Evolutionary conservation across 345 rosid genomes (phyloP).

Genomic region (Citrus trifoliata): DNA sequence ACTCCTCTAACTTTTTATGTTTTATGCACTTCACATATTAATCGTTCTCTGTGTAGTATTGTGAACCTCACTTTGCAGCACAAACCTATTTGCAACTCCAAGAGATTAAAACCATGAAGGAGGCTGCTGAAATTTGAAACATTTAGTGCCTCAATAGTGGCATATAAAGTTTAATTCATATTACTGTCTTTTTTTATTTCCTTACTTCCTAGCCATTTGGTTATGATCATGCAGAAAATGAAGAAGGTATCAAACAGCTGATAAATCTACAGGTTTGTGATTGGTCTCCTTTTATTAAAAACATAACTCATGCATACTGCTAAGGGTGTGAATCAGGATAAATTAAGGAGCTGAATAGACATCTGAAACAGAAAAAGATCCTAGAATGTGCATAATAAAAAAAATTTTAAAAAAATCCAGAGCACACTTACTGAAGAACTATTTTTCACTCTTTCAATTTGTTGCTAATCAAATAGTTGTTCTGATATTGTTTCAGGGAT

Average conservation of each 20-base stretch:
- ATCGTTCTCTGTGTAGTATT: too few relatives aligned
- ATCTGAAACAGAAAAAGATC: not conserved
- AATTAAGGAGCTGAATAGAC: not conserved
- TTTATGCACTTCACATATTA: too few relatives aligned
- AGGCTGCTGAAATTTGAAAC: not conserved
- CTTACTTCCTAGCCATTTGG: not conserved
- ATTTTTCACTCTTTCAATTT: too few relatives aligned
- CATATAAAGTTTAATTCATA: not conserved
- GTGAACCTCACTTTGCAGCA: too few relatives aligned
- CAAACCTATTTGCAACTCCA: too few relatives aligned
- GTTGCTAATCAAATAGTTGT: too few relatives aligned
- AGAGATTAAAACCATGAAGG: not conserved
- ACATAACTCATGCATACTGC: not conserved
- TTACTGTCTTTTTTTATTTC: not conserved
- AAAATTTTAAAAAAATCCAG: too few relatives aligned
- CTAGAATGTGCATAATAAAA: not conserved
- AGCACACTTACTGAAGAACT: not conserved
- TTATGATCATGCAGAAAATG: slow-evolving; percentile 55
- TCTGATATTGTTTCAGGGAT: slow-evolving; percentile 43
- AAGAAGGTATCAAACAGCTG: slow-evolving; percentile 37
- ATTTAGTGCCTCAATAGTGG: not conserved
- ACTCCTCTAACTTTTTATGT: too few relatives aligned
- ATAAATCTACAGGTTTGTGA: slow-evolving; percentile 56
- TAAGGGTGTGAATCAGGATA: not conserved
- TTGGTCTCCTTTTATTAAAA: not conserved